These are phyloP conservation scores for Termitomyces sp. DNA, from an alignment of 768 basidiomycete genomes.

Conservation along the genomic window DNA sequence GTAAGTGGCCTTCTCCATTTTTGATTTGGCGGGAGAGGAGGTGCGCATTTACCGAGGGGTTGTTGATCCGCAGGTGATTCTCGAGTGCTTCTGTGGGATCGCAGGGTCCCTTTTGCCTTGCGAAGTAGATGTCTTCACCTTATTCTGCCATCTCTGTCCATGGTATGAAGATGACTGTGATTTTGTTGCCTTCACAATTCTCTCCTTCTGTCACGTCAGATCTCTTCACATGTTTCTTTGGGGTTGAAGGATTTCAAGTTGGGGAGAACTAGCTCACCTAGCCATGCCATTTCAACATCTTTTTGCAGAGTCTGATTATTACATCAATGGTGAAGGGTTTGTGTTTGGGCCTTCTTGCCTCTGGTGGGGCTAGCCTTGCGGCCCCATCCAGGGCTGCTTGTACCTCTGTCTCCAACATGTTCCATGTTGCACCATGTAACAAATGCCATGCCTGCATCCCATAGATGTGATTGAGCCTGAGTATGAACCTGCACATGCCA, in stretches of 20 bases:
- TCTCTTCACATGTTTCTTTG: constrained; percentile 12
- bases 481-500: constrained; percentile 25
- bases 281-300: background rate
- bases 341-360: constrained; percentile 21
- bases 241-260: constrained; percentile 11
- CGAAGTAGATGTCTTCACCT: constrained; percentile 15
- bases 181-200: constrained; percentile 6
- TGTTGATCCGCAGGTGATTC: constrained; percentile 14
- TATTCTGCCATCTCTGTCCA: constrained; percentile 8
- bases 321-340: constrained; percentile 19
- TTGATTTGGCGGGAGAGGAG: constrained; percentile 7
- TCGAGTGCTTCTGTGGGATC: constrained; percentile 7
- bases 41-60: background rate
- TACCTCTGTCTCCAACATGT: constrained; percentile 11
- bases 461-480: constrained; percentile 29
- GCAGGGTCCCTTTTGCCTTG: constrained; percentile 2
- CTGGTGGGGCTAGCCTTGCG: constrained; percentile 19
- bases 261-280: constrained; percentile 7
- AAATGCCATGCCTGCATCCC: constrained; percentile 41
- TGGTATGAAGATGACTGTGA: constrained; percentile 11
- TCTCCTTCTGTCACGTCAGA: background rate
- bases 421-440: constrained; percentile 13
- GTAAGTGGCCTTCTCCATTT: constrained; percentile 14
- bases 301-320: background rate
- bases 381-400: constrained; percentile 25